phyloP scores from a whole-genome alignment of 2,329 filamentous ascomycete species.

The Periconia digitata region DNA sequence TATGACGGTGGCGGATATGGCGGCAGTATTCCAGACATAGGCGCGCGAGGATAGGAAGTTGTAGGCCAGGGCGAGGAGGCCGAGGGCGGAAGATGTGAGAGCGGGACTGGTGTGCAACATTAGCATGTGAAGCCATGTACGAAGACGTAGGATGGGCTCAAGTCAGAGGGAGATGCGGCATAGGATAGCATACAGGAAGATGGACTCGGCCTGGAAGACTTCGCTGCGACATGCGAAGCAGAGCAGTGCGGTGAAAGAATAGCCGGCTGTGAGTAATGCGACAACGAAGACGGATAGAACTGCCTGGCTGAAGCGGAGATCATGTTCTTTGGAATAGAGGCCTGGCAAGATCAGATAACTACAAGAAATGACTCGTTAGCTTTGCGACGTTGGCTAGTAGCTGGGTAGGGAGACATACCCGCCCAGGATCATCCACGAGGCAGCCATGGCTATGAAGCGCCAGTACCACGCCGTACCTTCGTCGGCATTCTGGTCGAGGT shows the following conservation, averaged over 20 bases:
- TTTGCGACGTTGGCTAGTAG: too few relatives aligned
- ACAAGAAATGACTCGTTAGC: background rate
- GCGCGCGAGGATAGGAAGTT: constrained; percentile 47
- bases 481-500: constrained; percentile 25
- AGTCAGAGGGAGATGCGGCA: background rate
- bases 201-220: constrained; percentile 50
- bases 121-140: constrained; percentile 18
- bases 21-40: constrained; percentile 48
- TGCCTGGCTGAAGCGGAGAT: constrained; percentile 44
- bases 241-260: constrained; percentile 51
- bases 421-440: constrained; percentile 52
- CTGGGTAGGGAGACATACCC: too few relatives aligned
- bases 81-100: constrained; percentile 48
- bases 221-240: constrained; percentile 51
- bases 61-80: constrained; percentile 52
- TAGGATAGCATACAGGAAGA: constrained; percentile 50
- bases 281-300: constrained; percentile 50
- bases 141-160: background rate
- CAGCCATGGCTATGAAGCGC: constrained; percentile 46
- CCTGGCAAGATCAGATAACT: constrained; percentile 54
- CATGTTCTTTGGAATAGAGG: constrained; percentile 45
- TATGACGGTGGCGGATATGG: constrained; percentile 48
- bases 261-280: constrained; percentile 51
- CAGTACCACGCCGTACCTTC: constrained; percentile 50
- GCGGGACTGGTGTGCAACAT: constrained; percentile 35